phyloP scores from a whole-genome alignment of 2,329 filamentous ascomycete species.

The Dryadomyces sulphureus region DNA sequence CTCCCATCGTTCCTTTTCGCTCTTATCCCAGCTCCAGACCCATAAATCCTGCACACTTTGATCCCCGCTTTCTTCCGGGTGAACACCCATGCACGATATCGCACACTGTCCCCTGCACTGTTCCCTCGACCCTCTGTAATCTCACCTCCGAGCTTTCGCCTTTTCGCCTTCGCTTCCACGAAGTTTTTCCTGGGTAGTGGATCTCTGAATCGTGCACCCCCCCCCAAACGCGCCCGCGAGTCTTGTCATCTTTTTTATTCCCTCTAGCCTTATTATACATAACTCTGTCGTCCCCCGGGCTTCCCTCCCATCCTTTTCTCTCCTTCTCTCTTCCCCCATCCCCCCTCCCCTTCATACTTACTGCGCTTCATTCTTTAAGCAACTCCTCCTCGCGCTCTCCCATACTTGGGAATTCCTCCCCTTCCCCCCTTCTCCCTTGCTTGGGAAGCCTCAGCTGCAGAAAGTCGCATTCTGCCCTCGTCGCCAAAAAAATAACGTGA shows the following conservation, averaged over 20 bases:
- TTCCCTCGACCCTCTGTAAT: neutral
- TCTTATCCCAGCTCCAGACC: constrained; percentile 2
- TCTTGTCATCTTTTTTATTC: constrained; percentile 1
- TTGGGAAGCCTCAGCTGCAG: constrained; percentile 7
- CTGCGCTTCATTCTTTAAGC: neutral
- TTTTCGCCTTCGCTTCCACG: neutral
- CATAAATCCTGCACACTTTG: constrained; percentile 1
- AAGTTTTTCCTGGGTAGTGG: neutral
- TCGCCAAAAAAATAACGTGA: neutral
- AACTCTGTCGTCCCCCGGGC: neutral
- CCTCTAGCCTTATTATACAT: constrained; percentile 6
- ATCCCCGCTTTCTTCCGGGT: constrained; percentile 11
- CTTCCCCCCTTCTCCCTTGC: neutral
- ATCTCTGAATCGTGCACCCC: constrained; percentile 1
- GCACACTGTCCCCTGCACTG: constrained; percentile 1
- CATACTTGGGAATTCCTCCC: neutral
- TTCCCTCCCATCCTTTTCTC: neutral
- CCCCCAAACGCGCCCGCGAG: constrained; percentile 6
- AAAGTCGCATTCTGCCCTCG: constrained; percentile 5
- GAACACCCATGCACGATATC: neutral
- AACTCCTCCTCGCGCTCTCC: constrained; percentile 1
- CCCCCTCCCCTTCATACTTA: constrained; percentile 3
- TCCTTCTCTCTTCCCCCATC: neutral
- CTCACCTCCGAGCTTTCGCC: neutral
- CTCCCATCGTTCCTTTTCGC: constrained; percentile 5